Conservation (phyloP, 495 filamentous ascomycete genomes). For the Aspergillus bertholletiae region DNA sequence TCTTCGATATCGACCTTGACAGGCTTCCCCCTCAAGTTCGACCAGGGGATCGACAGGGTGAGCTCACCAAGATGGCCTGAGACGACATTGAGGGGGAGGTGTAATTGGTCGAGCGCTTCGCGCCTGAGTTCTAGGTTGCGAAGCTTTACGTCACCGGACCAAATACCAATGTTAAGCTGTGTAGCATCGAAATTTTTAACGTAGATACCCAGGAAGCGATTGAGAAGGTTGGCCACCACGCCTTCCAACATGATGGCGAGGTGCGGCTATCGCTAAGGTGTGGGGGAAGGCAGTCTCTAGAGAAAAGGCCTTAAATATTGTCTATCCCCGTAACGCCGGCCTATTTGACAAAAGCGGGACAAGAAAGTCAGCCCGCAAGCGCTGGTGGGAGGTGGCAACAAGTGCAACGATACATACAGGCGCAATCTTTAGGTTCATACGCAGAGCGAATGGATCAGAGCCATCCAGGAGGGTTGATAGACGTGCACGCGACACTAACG, state of each 20-base stretch:
- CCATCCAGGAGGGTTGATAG: slow-evolving; percentile 30
- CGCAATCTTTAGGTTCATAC: slow-evolving; percentile 22
- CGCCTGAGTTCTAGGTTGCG: slow-evolving; percentile 85
- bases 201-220: slow-evolving; percentile 99
- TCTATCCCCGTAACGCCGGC: background rate
- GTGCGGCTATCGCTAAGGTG: slow-evolving; percentile 36
- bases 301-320: background rate
- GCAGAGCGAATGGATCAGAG: slow-evolving; percentile 16
- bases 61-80: slow-evolving; percentile 90
- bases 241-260: slow-evolving; percentile 61
- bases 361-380: background rate
- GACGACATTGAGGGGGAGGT: slow-evolving; percentile 90
- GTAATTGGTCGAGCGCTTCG: slow-evolving; percentile 94
- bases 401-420: slow-evolving; percentile 2
- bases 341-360: background rate
- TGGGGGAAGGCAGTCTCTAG: slow-evolving; percentile 11
- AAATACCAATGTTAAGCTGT: slow-evolving; percentile 96
- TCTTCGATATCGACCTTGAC: slow-evolving; percentile 94
- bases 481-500: slow-evolving; percentile 33
- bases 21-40: slow-evolving; percentile 87
- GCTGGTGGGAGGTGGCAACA: background rate
- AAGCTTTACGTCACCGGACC: slow-evolving; percentile 95
- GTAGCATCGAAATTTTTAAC: slow-evolving; percentile 97
- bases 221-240: slow-evolving; percentile 82
- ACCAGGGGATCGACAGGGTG: slow-evolving; percentile 92